phyloP scores from a whole-genome alignment of 2,329 filamentous ascomycete genomes.

The Alternaria novae-zelandiae region DNA sequence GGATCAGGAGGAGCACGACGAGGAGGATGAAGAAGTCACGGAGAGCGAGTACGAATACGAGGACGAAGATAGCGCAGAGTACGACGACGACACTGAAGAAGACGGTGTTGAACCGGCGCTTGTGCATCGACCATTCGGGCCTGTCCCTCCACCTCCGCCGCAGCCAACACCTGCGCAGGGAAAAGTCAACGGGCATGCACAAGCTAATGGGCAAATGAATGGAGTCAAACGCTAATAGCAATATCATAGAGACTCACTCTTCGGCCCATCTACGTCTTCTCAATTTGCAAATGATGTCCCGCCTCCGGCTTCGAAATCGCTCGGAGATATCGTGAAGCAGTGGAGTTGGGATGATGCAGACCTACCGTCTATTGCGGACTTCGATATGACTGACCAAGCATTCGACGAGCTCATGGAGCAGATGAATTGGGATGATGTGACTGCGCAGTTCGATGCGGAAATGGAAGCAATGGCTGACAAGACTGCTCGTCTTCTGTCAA shows the following conservation, averaged over 20 bases:
- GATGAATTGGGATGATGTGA: not conserved
- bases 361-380: not conserved
- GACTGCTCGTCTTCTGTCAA: not conserved
- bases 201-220: constrained; percentile 49
- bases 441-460: not conserved
- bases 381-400: not conserved
- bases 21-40: constrained; percentile 63
- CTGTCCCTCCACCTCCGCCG: constrained; percentile 47
- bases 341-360: not conserved
- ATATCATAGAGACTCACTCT: constrained; percentile 17
- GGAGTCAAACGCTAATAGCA: constrained; percentile 46
- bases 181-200: constrained; percentile 47
- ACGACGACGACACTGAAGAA: constrained; percentile 64
- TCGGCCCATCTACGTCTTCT: not conserved
- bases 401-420: not conserved
- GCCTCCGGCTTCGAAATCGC: not conserved
- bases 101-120: constrained; percentile 51
- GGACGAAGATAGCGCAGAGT: constrained; percentile 57
- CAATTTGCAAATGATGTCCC: not conserved
- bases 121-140: constrained; percentile 45
- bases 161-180: constrained; percentile 41
- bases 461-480: not conserved
- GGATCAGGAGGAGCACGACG: constrained; percentile 22
- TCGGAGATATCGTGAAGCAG: not conserved
- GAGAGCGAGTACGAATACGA: constrained; percentile 52